These are phyloP conservation scores for Gynochthodes officinalis DNA, from an alignment of 257 asterid species.

Conservation along the genomic window DNA sequence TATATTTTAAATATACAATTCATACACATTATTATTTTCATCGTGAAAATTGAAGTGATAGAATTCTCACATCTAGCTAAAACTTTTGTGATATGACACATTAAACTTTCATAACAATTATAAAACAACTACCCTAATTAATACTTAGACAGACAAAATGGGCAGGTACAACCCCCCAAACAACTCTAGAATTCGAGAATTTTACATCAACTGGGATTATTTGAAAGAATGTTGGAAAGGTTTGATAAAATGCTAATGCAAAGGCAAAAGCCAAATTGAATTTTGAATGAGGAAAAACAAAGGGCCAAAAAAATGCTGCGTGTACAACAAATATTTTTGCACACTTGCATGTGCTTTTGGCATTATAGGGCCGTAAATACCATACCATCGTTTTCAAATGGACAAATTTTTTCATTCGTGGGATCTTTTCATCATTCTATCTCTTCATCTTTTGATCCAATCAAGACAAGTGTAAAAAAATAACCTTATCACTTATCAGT, in stretches of 20 bases:
- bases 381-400: neutral
- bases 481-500: neutral
- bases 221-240: neutral
- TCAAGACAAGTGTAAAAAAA: neutral
- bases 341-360: constrained; percentile 6
- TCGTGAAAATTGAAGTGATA: no score
- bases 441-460: constrained; percentile 1
- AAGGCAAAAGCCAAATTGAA: neutral
- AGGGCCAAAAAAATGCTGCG: constrained; percentile 10
- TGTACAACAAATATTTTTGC: no score
- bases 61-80: no score
- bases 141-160: no score
- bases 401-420: neutral
- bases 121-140: no score
- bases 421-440: neutral
- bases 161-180: no score
- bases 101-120: no score
- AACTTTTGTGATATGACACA: no score
- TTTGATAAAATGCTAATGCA: neutral
- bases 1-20: no score
- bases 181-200: no score
- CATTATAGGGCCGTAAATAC: neutral
- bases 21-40: no score
- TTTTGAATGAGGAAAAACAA: neutral
- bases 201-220: no score